A percentile compares a stretch with the other conserved stretches of the same genome.
These are phyloP conservation scores for Amanita phalloides DNA, from an alignment of 768 basidiomycete genomes.

Conservation along the genomic window DNA sequence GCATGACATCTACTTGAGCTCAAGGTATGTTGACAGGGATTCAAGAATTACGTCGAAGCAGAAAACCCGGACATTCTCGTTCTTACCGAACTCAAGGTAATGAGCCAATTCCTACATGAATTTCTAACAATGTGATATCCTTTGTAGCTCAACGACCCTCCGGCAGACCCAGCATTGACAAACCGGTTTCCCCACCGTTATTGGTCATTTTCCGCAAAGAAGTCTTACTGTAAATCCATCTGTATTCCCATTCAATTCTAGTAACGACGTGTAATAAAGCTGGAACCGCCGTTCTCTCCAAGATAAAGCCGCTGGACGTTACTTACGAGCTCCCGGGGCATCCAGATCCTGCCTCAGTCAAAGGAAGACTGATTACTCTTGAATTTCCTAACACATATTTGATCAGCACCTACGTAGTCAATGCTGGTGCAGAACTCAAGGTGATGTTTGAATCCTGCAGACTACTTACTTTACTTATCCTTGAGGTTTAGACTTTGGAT, in stretches of 20 bases:
- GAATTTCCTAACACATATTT: slow-evolving; percentile 66
- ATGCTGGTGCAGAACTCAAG: slow-evolving; percentile 72
- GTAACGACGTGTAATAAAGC: slow-evolving; percentile 28
- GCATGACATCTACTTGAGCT: neutral
- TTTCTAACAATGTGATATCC: neutral
- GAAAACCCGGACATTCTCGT: slow-evolving; percentile 82
- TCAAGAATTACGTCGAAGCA: slow-evolving; percentile 72
- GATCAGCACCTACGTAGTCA: slow-evolving; percentile 76
- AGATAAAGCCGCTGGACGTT: slow-evolving; percentile 58
- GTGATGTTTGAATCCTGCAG: slow-evolving; percentile 20
- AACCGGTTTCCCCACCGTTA: slow-evolving; percentile 57
- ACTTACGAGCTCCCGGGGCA: slow-evolving; percentile 65
- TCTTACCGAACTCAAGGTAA: slow-evolving; percentile 79
- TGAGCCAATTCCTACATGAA: slow-evolving; percentile 1
- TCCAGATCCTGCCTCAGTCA: slow-evolving; percentile 49
- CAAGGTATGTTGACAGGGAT: slow-evolving; percentile 39
- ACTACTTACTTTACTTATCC: neutral
- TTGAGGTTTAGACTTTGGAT: slow-evolving; percentile 49
- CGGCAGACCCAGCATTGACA: slow-evolving; percentile 46
- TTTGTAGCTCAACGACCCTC: slow-evolving; percentile 59
- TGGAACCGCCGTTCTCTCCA: slow-evolving; percentile 75
- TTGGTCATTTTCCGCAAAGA: slow-evolving; percentile 72
- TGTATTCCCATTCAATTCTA: neutral
- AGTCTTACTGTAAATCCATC: slow-evolving; percentile 54
- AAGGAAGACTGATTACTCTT: slow-evolving; percentile 74